Evolutionary conservation across 495 filamentous ascomycete species (phyloP).

Genomic region (Xylaria intraflava): DNA sequence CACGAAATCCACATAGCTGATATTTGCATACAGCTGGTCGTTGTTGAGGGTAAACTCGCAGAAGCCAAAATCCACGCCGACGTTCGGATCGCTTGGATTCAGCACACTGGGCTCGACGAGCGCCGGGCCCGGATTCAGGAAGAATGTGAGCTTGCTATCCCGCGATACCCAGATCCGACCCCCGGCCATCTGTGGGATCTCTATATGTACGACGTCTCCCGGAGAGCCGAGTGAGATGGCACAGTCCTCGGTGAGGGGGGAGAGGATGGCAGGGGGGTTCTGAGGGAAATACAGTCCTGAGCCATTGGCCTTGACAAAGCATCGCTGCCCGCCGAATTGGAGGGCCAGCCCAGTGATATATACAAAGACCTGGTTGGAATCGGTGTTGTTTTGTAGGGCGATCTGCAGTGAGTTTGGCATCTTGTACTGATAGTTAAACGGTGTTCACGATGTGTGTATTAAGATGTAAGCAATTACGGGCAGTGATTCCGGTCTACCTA

Average conservation of each 20-base stretch:
- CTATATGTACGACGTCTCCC: slow-evolving; percentile 52
- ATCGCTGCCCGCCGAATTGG: slow-evolving; percentile 28
- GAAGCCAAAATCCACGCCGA: slow-evolving; percentile 59
- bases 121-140: slow-evolving; percentile 63
- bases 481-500: too few relatives aligned
- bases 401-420: slow-evolving; percentile 39
- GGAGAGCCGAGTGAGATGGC: slow-evolving; percentile 60
- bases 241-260: slow-evolving; percentile 52
- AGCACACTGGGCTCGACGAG: slow-evolving; percentile 70
- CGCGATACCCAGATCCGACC: slow-evolving; percentile 65
- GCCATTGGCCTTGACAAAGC: slow-evolving; percentile 31
- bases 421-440: slow-evolving; percentile 1
- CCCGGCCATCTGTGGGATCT: slow-evolving; percentile 63
- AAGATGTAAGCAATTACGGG: too few relatives aligned
- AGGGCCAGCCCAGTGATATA: slow-evolving; percentile 42
- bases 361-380: slow-evolving; percentile 27
- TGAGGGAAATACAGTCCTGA: slow-evolving; percentile 32
- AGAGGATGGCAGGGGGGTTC: slow-evolving; percentile 31
- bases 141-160: slow-evolving; percentile 56
- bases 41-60: slow-evolving; percentile 69
- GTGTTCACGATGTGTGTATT: too few relatives aligned
- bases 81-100: slow-evolving; percentile 64
- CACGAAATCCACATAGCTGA: slow-evolving; percentile 73
- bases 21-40: slow-evolving; percentile 69
- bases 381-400: slow-evolving; percentile 33